Evolutionary conservation across 129 eudicot species (phyloP).

Genomic region (Pseudognaphalium luteoalbum): DNA sequence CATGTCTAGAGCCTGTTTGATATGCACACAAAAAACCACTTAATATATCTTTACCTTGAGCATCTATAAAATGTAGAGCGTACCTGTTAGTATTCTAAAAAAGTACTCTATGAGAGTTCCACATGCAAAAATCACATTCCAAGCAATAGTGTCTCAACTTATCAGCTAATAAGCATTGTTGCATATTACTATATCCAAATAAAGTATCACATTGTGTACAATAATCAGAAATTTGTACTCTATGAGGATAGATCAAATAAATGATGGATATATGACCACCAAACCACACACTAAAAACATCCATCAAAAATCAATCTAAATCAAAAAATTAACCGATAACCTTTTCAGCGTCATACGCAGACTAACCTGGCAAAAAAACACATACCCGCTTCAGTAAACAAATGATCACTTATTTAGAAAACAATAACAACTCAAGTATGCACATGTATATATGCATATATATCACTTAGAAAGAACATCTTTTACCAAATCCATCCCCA

Average conservation of each 20-base stretch:
- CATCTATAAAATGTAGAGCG: too few species aligned
- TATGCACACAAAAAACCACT: too few species aligned
- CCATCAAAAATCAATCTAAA: constrained; percentile 1
- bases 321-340: constrained; percentile 36
- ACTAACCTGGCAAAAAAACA: constrained; percentile 69
- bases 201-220: neutral
- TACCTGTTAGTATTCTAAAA: too few species aligned
- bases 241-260: neutral
- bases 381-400: constrained; percentile 11
- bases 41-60: too few species aligned
- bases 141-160: neutral
- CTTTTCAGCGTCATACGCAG: constrained; percentile 81
- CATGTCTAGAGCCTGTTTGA: too few species aligned
- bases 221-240: neutral
- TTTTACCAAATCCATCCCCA: constrained; percentile 75
- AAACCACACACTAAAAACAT: constrained; percentile 14
- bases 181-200: constrained; percentile 7
- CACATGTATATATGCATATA: neutral
- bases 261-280: neutral
- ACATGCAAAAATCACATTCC: too few species aligned
- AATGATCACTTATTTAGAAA: constrained; percentile 5
- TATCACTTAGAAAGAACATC: constrained; percentile 79
- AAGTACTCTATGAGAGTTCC: too few species aligned
- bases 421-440: neutral
- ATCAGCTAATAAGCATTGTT: neutral